Conservation (phyloP, 179 eudicot species). For the Kewa caespitosa region DNA sequence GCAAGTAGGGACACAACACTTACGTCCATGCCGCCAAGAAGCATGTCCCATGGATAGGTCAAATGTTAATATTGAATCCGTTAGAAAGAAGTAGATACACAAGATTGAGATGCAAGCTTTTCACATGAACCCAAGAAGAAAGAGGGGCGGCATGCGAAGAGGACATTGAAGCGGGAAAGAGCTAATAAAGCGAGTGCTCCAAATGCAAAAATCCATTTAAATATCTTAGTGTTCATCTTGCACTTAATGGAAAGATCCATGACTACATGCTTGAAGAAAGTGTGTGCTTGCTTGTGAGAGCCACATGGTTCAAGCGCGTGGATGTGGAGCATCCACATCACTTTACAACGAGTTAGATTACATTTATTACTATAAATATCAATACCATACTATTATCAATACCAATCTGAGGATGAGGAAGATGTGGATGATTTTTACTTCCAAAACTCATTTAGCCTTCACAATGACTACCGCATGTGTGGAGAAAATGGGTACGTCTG, state of each 20-base stretch:
- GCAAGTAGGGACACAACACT: conserved; percentile 92
- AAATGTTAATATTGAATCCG: conserved; percentile 41
- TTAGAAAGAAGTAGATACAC: conserved; percentile 49
- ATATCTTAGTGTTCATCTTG: too few relatives aligned
- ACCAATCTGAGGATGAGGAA: conserved; percentile 27
- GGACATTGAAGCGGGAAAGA: conserved; percentile 91
- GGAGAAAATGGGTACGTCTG: too few relatives aligned
- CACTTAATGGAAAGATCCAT: too few relatives aligned
- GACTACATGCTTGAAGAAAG: too few relatives aligned
- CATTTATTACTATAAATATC: conserved; percentile 46
- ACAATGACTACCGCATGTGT: too few relatives aligned
- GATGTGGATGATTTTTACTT: conserved; percentile 52
- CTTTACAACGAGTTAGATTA: conserved; percentile 47
- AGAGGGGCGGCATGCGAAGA: conserved; percentile 87
- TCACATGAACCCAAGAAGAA: conserved; percentile 62
- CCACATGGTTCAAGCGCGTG: conserved; percentile 61
- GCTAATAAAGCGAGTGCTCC: too few relatives aligned
- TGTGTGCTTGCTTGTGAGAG: too few relatives aligned
- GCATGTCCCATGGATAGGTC: conserved; percentile 58
- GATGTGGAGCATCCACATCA: conserved; percentile 53
- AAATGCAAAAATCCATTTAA: too few relatives aligned
- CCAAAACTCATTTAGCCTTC: conserved; percentile 31
- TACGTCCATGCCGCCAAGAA: conserved; percentile 69
- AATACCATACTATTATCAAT: conserved; percentile 49
- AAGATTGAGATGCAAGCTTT: conserved; percentile 48